phyloP scores from a whole-genome alignment of 2,329 filamentous ascomycete species.

The Fusarium pseudocircinatum region DNA sequence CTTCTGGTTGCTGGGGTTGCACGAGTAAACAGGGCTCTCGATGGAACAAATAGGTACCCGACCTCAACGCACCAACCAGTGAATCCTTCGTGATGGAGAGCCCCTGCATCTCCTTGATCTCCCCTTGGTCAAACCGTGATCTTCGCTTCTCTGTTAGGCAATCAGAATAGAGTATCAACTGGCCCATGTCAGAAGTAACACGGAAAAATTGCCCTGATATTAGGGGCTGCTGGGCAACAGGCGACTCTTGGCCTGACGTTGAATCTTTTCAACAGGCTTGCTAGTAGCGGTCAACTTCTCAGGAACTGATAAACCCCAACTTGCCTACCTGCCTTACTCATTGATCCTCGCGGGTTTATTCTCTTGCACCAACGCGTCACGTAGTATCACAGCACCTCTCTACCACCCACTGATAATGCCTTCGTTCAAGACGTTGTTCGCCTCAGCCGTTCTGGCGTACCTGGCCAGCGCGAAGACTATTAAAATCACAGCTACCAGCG shows the following conservation, averaged over 20 bases:
- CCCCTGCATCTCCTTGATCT: neutral
- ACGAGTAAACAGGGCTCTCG: slow-evolving; percentile 5
- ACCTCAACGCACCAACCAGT: slow-evolving; percentile 1
- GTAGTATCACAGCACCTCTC: neutral
- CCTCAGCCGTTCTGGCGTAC: slow-evolving; percentile 37
- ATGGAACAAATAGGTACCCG: slow-evolving; percentile 1
- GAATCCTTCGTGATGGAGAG: slow-evolving; percentile 2
- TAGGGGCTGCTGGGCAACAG: slow-evolving; percentile 31
- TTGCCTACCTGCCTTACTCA: neutral
- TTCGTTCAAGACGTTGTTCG: slow-evolving; percentile 42
- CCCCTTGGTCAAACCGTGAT: neutral
- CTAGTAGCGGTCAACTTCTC: neutral
- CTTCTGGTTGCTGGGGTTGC: slow-evolving; percentile 31
- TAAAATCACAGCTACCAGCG: slow-evolving; percentile 47
- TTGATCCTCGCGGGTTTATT: neutral
- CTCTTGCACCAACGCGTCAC: neutral
- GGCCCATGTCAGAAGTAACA: slow-evolving; percentile 12
- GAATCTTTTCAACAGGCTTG: slow-evolving; percentile 4
- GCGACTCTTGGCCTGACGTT: slow-evolving; percentile 1
- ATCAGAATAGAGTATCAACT: slow-evolving; percentile 5
- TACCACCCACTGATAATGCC: slow-evolving; percentile 39
- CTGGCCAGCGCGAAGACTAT: slow-evolving; percentile 47
- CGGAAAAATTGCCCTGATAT: slow-evolving; percentile 11
- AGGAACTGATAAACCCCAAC: neutral
- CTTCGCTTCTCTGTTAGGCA: slow-evolving; percentile 19